Evolutionary conservation across 139 green algal species (phyloP).

Genomic region (Tetradesmus lagerheimii): DNA sequence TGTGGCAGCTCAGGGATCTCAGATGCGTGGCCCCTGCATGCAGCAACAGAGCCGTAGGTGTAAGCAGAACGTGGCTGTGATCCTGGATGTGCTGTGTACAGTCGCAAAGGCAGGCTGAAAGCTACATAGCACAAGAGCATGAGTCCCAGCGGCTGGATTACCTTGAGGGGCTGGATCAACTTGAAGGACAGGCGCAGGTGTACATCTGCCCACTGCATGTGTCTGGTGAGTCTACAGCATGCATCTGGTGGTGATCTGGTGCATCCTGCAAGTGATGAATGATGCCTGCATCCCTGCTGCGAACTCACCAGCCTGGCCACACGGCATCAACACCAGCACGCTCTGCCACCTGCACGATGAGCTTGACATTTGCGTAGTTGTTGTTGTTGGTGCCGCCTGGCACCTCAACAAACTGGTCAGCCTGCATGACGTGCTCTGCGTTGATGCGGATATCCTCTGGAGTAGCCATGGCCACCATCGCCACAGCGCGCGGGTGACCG

Average conservation of each 20-base stretch:
- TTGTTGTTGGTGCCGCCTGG: slow-evolving; percentile 98
- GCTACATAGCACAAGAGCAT: no score
- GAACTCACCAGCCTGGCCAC: slow-evolving; percentile 94
- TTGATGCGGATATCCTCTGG: slow-evolving; percentile 96
- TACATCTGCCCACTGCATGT: no score
- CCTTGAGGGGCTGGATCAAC: no score
- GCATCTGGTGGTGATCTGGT: not conserved
- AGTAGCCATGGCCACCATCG: slow-evolving; percentile 95
- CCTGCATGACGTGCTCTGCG: slow-evolving; percentile 96
- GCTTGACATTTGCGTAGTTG: slow-evolving; percentile 98
- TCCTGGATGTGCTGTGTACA: not conserved
- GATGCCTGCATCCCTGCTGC: not conserved
- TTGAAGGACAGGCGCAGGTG: no score
- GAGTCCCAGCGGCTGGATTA: no score
- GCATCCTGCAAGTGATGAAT: not conserved
- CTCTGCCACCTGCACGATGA: slow-evolving; percentile 91
- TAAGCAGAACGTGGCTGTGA: not conserved
- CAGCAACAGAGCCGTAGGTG: not conserved
- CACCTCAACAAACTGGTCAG: slow-evolving; percentile 98
- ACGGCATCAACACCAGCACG: slow-evolving; percentile 93
- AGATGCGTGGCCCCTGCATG: slow-evolving; percentile 93
- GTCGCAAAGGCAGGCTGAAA: not conserved
- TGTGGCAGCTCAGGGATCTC: slow-evolving; percentile 96
- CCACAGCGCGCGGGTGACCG: slow-evolving; percentile 75
- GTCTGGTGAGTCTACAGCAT: no score